Percentiles rank a stretch among this genome's conserved stretches.
These are phyloP conservation scores for Coniferiporia sulphurascens DNA, from an alignment of 1,284 basidiomycete genomes.

Conservation along the genomic window DNA sequence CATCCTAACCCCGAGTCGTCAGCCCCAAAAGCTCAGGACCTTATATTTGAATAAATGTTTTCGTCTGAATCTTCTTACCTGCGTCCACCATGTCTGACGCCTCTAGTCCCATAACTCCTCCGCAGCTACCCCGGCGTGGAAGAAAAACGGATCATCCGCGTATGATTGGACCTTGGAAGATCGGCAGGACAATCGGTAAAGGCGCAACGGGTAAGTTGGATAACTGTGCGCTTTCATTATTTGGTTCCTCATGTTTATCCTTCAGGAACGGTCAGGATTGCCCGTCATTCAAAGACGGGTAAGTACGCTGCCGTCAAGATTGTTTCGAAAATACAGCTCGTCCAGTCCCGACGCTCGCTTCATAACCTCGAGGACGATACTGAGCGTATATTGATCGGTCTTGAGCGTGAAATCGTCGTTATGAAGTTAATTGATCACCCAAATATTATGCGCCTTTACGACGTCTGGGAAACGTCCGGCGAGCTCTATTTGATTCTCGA, in stretches of 20 bases:
- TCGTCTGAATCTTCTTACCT: neutral
- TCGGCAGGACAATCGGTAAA: slow-evolving; percentile 90
- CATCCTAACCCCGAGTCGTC: neutral
- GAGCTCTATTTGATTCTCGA: slow-evolving; percentile 94
- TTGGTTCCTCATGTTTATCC: slow-evolving; percentile 8
- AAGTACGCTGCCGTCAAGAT: slow-evolving; percentile 97
- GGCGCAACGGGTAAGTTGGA: slow-evolving; percentile 74
- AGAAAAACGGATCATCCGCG: slow-evolving; percentile 54
- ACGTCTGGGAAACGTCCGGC: slow-evolving; percentile 94
- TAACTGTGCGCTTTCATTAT: slow-evolving; percentile 3
- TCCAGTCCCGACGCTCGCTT: slow-evolving; percentile 69
- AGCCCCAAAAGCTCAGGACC: neutral
- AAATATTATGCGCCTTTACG: slow-evolving; percentile 61
- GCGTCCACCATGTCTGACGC: slow-evolving; percentile 15
- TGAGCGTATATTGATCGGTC: slow-evolving; percentile 67
- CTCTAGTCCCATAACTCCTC: slow-evolving; percentile 15
- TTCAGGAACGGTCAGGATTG: slow-evolving; percentile 87
- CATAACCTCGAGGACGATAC: slow-evolving; percentile 63
- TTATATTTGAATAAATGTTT: neutral
- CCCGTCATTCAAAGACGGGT: slow-evolving; percentile 82
- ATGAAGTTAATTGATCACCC: slow-evolving; percentile 77
- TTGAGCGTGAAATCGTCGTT: slow-evolving; percentile 97
- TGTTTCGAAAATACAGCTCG: slow-evolving; percentile 75
- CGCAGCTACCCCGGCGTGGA: slow-evolving; percentile 30
- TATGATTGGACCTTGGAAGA: slow-evolving; percentile 90